Evolutionary conservation across 441 rosid species (phyloP).

Genomic region (Capsella rubella): DNA sequence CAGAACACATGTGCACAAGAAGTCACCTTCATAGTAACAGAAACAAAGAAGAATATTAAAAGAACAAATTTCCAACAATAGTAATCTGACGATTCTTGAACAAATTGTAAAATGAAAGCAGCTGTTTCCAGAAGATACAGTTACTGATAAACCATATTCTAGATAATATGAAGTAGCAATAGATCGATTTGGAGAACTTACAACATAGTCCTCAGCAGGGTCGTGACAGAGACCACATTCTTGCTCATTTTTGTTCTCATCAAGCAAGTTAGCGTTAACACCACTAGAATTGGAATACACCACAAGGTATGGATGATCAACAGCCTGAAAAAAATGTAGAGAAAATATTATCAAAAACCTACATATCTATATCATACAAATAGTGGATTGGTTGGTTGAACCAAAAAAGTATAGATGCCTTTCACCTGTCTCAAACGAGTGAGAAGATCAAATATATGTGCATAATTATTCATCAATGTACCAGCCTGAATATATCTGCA

Average conservation of each 20-base stretch:
- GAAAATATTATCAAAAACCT: slow-evolving; percentile 26
- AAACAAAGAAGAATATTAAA: slow-evolving; percentile 23
- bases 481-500: slow-evolving; percentile 87
- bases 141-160: slow-evolving; percentile 17
- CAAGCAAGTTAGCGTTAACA: slow-evolving; percentile 48
- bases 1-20: slow-evolving; percentile 87
- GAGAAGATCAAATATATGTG: slow-evolving; percentile 94
- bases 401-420: slow-evolving; percentile 27
- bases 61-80: slow-evolving; percentile 13
- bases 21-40: slow-evolving; percentile 65
- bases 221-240: slow-evolving; percentile 88
- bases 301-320: slow-evolving; percentile 98
- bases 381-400: slow-evolving; percentile 12
- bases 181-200: slow-evolving; percentile 46
- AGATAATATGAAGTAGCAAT: slow-evolving; percentile 8
- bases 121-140: slow-evolving; percentile 15
- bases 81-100: slow-evolving; percentile 8
- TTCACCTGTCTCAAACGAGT: slow-evolving; percentile 95
- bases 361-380: slow-evolving; percentile 11
- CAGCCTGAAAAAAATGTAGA: slow-evolving; percentile 69
- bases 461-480: slow-evolving; percentile 89
- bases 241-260: slow-evolving; percentile 56
- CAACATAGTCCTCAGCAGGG: slow-evolving; percentile 79
- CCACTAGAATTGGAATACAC: slow-evolving; percentile 71
- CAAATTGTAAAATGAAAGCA: slow-evolving; percentile 6